Percentiles rank a stretch among this genome's conserved stretches.
Conservation (phyloP, 164 flowering plant genomes). For the Amborella trichopoda region DNA sequence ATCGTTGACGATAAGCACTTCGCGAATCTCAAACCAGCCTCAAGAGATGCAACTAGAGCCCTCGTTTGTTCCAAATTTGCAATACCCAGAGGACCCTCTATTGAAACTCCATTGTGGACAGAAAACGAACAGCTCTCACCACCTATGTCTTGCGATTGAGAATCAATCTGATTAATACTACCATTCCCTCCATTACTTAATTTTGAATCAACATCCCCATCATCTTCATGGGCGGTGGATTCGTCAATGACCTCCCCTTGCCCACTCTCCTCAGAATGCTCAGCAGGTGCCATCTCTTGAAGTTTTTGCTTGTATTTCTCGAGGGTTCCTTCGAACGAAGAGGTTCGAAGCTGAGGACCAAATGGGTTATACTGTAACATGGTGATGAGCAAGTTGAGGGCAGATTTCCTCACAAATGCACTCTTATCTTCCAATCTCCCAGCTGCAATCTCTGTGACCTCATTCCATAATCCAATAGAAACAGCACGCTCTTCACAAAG, state of each 20-base stretch:
- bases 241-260: conserved; percentile 32
- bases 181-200: too few relatives aligned
- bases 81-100: conserved; percentile 55
- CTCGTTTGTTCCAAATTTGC: conserved; percentile 88
- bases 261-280: conserved; percentile 18
- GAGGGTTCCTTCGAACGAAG: conserved; percentile 85
- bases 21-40: conserved; percentile 85
- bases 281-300: conserved; percentile 42
- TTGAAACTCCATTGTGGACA: conserved; percentile 22
- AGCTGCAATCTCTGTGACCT: conserved; percentile 78
- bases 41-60: conserved; percentile 94
- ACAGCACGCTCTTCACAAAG: conserved; percentile 88
- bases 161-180: background rate
- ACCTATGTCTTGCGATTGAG: conserved; percentile 41
- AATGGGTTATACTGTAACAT: conserved; percentile 98
- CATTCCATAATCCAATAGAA: conserved; percentile 93
- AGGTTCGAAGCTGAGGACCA: conserved; percentile 83
- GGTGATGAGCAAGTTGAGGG: conserved; percentile 68
- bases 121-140: conserved; percentile 52
- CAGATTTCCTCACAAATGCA: conserved; percentile 94
- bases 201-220: conserved; percentile 33
- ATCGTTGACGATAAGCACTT: conserved; percentile 64
- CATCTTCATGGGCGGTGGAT: conserved; percentile 25
- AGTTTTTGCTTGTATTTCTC: conserved; percentile 76
- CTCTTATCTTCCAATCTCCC: conserved; percentile 95